A percentile compares a stretch with the other conserved stretches of the same genome.
phyloP scores from a whole-genome alignment of 2,329 filamentous ascomycete genomes.

The Alternaria burnsii region DNA sequence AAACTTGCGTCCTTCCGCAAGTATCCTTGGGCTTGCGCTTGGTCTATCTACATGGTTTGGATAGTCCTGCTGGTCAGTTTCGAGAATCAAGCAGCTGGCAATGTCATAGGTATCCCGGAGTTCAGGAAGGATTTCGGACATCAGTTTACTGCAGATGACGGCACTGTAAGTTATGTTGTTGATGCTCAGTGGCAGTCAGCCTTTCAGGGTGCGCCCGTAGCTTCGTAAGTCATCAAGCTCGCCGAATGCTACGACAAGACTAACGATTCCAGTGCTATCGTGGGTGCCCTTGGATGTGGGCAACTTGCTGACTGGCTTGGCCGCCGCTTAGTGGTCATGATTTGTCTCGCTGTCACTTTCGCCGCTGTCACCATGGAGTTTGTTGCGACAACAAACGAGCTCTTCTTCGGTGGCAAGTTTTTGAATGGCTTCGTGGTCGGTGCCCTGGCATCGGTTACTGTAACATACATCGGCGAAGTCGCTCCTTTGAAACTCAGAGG shows the following conservation, averaged over 20 bases:
- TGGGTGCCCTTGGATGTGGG: slow-evolving; percentile 48
- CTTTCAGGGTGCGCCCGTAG: slow-evolving; percentile 55
- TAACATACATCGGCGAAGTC: slow-evolving; percentile 53
- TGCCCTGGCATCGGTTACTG: slow-evolving; percentile 51
- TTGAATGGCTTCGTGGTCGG: slow-evolving; percentile 55
- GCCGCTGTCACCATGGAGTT: slow-evolving; percentile 55
- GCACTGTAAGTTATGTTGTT: slow-evolving; percentile 52
- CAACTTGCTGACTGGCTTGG: slow-evolving; percentile 51
- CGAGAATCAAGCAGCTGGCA: slow-evolving; percentile 55
- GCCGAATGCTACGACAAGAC: neutral
- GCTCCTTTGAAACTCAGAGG: slow-evolving; percentile 52
- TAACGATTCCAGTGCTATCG: slow-evolving; percentile 24
- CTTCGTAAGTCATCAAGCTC: slow-evolving; percentile 37
- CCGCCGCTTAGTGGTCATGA: slow-evolving; percentile 45
- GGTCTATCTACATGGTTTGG: slow-evolving; percentile 55
- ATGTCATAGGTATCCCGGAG: slow-evolving; percentile 55
- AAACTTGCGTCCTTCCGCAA: slow-evolving; percentile 38
- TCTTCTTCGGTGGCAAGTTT: slow-evolving; percentile 57
- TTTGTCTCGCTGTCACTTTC: slow-evolving; percentile 49
- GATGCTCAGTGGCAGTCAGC: slow-evolving; percentile 57
- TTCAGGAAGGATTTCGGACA: slow-evolving; percentile 58
- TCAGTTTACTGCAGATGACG: slow-evolving; percentile 30
- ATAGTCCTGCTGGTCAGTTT: slow-evolving; percentile 52
- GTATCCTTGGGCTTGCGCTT: slow-evolving; percentile 44
- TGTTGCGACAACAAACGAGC: slow-evolving; percentile 51